These are phyloP conservation scores for Clonostachys solani DNA, from an alignment of 2,329 filamentous ascomycete species.

Conservation along the genomic window DNA sequence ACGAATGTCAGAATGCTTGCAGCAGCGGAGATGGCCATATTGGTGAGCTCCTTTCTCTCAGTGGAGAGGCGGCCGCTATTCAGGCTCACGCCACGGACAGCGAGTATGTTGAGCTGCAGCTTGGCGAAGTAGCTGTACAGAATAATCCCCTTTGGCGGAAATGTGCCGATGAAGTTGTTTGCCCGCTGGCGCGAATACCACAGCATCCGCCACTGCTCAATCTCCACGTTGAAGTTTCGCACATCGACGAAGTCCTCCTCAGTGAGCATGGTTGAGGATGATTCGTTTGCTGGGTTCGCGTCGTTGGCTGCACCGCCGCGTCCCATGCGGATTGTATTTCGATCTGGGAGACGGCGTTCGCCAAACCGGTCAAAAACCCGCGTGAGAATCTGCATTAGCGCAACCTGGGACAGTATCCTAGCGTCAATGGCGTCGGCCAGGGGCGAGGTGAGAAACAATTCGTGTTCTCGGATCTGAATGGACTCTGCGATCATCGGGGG, in stretches of 20 bases:
- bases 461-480: constrained; percentile 50
- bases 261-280: constrained; percentile 33
- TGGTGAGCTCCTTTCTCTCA: constrained; percentile 36
- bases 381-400: constrained; percentile 56
- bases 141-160: constrained; percentile 40
- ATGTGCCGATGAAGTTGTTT: constrained; percentile 19
- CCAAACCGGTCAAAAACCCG: constrained; percentile 54
- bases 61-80: constrained; percentile 28
- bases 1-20: constrained; percentile 19
- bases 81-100: constrained; percentile 32
- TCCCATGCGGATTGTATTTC: not conserved
- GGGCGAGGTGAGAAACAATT: constrained; percentile 39
- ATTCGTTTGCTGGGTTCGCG: constrained; percentile 20
- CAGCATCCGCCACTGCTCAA: constrained; percentile 33
- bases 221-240: constrained; percentile 31
- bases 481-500: constrained; percentile 57
- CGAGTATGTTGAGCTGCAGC: constrained; percentile 36
- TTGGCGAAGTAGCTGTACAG: constrained; percentile 40
- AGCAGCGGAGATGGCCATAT: constrained; percentile 30
- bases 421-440: constrained; percentile 44
- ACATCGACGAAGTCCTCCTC: constrained; percentile 28
- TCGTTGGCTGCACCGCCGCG: constrained; percentile 18
- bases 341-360: constrained; percentile 37
- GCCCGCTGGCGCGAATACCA: constrained; percentile 18
- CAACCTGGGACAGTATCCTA: constrained; percentile 55